Base-by-base conservation (phyloP, 352 stramenopile species). In the Phytopythium montanum region DNA sequence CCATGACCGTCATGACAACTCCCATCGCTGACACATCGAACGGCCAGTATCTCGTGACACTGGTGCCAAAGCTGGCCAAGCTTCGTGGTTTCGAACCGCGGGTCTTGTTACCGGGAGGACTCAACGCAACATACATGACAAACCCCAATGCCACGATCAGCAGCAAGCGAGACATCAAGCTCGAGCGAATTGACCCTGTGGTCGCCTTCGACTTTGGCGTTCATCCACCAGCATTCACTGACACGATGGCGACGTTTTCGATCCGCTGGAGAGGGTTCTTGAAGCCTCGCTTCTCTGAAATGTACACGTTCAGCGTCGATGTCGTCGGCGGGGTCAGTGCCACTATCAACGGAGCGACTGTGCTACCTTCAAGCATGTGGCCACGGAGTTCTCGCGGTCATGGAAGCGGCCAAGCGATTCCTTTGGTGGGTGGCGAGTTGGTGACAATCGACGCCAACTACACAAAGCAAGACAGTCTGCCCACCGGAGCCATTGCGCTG, bases 161-260 rank as follows among this genome's bases (percentile, higher is more conserved):
- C 50, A 21, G 57, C 41, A 42, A 64, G 19, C 56, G 61, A 29
- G n/a, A 65, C n/a, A 16, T 65, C 31, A 70, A 68, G 4, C 52
- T 77, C 2, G 42, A 77, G 28, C 69, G 69, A 0, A 52, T 73
- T 23, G 75, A 89, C 42, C 6, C 70, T 13, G 39, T 60, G 0
- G 62, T 91, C 29, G 65, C 75, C 33, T 73, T 87, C 26, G 72
- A 90, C 54, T 90, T 86, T 54, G 64, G 65, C 8, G 59, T 81
- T 13, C 38, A 41, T 0, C 56, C 73, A 21, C 79, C 82, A 10
- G 16, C 50, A 4, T 46, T 65, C 13, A 77, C 65, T 0, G 69
- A 86, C 25, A 61, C 67, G 5, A 71, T 76, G 54, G 56, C 70
- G 44, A 76, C 69, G 13, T 93, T 89, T 52, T 91, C 78, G 41